Conservation (phyloP, 2,329 filamentous ascomycete species). For the Botrytis medusae region DNA sequence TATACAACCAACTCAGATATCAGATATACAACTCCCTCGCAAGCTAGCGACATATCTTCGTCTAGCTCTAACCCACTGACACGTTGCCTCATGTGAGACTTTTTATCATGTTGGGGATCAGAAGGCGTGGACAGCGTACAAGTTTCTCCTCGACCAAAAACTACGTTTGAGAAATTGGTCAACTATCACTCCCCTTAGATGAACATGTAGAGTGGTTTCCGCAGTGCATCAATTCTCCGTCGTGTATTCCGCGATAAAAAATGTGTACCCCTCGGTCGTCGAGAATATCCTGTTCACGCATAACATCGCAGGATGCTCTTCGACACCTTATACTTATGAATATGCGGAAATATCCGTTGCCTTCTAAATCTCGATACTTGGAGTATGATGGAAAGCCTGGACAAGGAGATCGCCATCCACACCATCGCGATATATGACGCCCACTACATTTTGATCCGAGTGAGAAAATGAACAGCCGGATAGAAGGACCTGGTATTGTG, state of each 20-base stretch:
- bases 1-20: background rate
- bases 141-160: background rate
- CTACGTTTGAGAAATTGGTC: background rate
- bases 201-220: background rate
- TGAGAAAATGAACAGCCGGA: background rate
- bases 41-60: no score
- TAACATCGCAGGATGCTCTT: background rate
- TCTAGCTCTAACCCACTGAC: background rate
- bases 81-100: background rate
- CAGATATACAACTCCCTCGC: background rate
- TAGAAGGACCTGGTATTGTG: background rate
- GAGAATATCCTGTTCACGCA: background rate
- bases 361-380: background rate
- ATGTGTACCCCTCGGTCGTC: background rate
- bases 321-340: background rate
- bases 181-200: no score
- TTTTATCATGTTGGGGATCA: background rate
- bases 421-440: background rate
- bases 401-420: background rate
- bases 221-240: background rate
- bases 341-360: background rate
- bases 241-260: background rate
- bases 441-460: background rate
- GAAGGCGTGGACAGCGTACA: background rate
- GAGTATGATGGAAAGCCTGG: background rate